Evolutionary conservation across 2,329 filamentous ascomycete genomes (phyloP).

Genomic region (Fusarium chlamydosporum): DNA sequence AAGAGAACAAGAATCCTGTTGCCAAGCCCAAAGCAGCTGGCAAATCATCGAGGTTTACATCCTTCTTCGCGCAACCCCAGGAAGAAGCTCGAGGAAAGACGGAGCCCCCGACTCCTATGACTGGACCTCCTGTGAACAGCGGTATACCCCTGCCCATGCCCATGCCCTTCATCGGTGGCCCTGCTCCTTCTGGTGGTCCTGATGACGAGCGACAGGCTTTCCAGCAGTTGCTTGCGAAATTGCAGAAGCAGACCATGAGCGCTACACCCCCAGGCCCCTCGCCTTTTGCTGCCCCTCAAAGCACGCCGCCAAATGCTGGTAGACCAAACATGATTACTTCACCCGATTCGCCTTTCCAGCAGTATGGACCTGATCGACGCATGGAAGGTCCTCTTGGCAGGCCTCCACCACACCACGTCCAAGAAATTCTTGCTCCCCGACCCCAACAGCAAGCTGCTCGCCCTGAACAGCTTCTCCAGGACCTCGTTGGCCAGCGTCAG

Average conservation of each 20-base stretch:
- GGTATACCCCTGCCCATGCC: slow-evolving; percentile 40
- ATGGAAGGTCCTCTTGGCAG: slow-evolving; percentile 58
- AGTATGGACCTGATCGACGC: slow-evolving; percentile 62
- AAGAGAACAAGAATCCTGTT: slow-evolving; percentile 62
- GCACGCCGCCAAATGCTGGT: slow-evolving; percentile 45
- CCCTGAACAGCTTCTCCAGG: slow-evolving; percentile 72
- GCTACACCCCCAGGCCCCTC: slow-evolving; percentile 63
- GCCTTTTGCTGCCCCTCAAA: slow-evolving; percentile 60
- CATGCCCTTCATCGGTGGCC: slow-evolving; percentile 37
- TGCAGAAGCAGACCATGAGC: slow-evolving; percentile 71
- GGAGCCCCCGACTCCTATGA: slow-evolving; percentile 63
- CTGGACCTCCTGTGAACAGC: slow-evolving; percentile 46
- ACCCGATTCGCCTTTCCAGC: slow-evolving; percentile 63
- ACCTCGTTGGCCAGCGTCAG: slow-evolving; percentile 72
- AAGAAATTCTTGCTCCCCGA: slow-evolving; percentile 68
- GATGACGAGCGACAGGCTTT: slow-evolving; percentile 89
- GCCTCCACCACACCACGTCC: slow-evolving; percentile 59
- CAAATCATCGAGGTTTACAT: slow-evolving; percentile 88
- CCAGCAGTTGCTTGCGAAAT: slow-evolving; percentile 83
- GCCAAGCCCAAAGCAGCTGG: slow-evolving; percentile 67
- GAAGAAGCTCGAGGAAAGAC: slow-evolving; percentile 67
- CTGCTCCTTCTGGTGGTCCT: slow-evolving; percentile 56
- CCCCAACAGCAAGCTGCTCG: slow-evolving; percentile 66
- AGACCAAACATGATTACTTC: slow-evolving; percentile 61
- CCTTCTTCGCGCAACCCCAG: slow-evolving; percentile 73